phyloP scores from a whole-genome alignment of 2,329 filamentous ascomycete species.

The Chalara sp. region DNA sequence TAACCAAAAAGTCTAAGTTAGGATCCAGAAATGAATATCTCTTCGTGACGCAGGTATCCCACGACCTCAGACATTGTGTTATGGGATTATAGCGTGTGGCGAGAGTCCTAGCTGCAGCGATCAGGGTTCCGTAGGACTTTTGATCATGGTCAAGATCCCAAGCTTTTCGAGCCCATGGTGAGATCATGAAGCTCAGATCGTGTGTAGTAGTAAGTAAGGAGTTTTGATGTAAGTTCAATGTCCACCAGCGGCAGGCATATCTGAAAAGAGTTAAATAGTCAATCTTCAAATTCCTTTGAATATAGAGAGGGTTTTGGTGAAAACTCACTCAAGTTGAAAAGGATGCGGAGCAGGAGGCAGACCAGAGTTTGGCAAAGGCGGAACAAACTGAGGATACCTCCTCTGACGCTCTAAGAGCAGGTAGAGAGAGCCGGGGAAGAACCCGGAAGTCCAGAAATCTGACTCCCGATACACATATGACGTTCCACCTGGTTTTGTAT shows the following conservation, averaged over 20 bases:
- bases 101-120: slow-evolving; percentile 30
- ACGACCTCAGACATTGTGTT: slow-evolving; percentile 33
- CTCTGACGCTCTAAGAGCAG: slow-evolving; percentile 31
- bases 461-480: slow-evolving; percentile 34
- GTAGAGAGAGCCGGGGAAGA: slow-evolving; percentile 40
- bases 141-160: slow-evolving; percentile 34
- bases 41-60: slow-evolving; percentile 37
- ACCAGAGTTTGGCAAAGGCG: background rate
- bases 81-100: slow-evolving; percentile 29
- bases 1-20: slow-evolving; percentile 31
- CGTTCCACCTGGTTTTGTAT: slow-evolving; percentile 30
- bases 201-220: slow-evolving; percentile 30
- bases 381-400: slow-evolving; percentile 15
- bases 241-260: slow-evolving; percentile 36
- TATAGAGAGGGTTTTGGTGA: no score
- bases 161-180: slow-evolving; percentile 30
- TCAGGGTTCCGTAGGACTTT: slow-evolving; percentile 28
- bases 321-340: slow-evolving; percentile 11
- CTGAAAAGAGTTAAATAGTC: slow-evolving; percentile 9
- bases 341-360: slow-evolving; percentile 13
- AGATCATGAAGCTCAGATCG: slow-evolving; percentile 38
- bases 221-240: slow-evolving; percentile 30
- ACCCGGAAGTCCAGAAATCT: slow-evolving; percentile 41
- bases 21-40: slow-evolving; percentile 31
- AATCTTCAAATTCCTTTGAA: no score